phyloP scores from a whole-genome alignment of 2,329 filamentous ascomycete genomes.

The Mollisia scopiformis region DNA sequence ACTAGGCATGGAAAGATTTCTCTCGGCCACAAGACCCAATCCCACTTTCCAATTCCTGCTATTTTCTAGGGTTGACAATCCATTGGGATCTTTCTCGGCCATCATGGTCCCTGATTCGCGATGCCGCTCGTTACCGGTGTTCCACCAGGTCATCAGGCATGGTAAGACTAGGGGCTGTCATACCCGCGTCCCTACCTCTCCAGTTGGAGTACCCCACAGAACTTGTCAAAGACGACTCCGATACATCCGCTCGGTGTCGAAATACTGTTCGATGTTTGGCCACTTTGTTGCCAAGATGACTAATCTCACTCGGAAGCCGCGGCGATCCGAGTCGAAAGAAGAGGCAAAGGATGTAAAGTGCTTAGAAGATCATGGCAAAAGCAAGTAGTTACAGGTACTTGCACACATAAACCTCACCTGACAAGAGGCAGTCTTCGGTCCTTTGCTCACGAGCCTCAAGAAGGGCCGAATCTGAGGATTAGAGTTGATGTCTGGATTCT shows the following conservation, averaged over 20 bases:
- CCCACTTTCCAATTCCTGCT: not conserved
- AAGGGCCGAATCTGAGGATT: not conserved
- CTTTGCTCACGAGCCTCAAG: not conserved
- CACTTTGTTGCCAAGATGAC: not conserved
- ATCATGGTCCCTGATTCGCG: not conserved
- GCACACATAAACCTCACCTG: constrained; percentile 1
- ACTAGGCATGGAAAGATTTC: not conserved
- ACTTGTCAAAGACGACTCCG: not conserved
- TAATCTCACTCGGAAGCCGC: not conserved
- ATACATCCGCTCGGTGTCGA: not conserved
- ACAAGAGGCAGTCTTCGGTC: not conserved
- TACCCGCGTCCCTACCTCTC: not conserved
- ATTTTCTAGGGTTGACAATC: not conserved
- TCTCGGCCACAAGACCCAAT: not conserved
- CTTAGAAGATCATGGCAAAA: constrained; percentile 14
- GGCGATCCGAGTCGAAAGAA: not conserved
- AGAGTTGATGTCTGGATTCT: not conserved
- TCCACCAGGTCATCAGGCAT: not conserved
- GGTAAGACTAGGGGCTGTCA: not conserved
- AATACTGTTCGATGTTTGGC: not conserved
- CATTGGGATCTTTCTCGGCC: not conserved
- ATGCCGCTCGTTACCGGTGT: not conserved
- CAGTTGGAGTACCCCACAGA: not conserved
- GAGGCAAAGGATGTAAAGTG: not conserved
- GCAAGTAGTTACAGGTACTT: not conserved